Evolutionary conservation across 371 early-diverging fungal species (phyloP).

Genomic region (Mucor irregularis): DNA sequence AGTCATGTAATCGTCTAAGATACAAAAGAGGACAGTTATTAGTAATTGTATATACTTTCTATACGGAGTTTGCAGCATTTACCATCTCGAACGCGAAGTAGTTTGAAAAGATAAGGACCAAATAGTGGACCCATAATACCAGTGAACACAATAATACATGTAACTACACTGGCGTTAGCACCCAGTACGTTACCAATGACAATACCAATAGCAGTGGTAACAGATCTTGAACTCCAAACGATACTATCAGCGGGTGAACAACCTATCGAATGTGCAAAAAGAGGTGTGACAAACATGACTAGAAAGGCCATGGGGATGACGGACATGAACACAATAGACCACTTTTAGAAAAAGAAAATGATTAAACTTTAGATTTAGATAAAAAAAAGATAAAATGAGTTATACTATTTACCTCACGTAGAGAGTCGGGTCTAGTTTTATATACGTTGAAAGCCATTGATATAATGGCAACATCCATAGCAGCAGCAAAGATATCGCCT

Average conservation of each 20-base stretch:
- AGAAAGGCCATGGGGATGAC: conserved; percentile 22
- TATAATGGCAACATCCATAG: conserved; percentile 34
- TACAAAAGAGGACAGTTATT: background rate
- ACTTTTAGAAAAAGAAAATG: conserved; percentile 7
- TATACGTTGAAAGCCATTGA: conserved; percentile 34
- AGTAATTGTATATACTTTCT: background rate
- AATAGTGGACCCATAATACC: conserved; percentile 32
- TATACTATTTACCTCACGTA: conserved; percentile 16
- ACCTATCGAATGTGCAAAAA: conserved; percentile 33
- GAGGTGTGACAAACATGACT: conserved; percentile 33
- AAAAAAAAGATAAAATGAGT: too few relatives aligned
- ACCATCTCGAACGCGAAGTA: conserved; percentile 30
- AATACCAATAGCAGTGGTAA: conserved; percentile 43
- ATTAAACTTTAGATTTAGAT: background rate
- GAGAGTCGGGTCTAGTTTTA: conserved; percentile 16
- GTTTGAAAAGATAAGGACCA: conserved; percentile 20
- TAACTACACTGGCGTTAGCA: conserved; percentile 28
- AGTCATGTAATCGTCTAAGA: conserved; percentile 35
- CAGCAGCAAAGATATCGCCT: conserved; percentile 28
- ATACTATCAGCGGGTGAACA: conserved; percentile 23
- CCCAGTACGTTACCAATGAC: conserved; percentile 25
- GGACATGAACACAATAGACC: conserved; percentile 17
- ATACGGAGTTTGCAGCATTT: too few relatives aligned
- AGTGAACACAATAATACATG: conserved; percentile 30
- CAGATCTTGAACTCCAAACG: conserved; percentile 28